These are phyloP conservation scores for Cudoniella acicularis DNA, from an alignment of 495 filamentous ascomycete species.

Conservation along the genomic window DNA sequence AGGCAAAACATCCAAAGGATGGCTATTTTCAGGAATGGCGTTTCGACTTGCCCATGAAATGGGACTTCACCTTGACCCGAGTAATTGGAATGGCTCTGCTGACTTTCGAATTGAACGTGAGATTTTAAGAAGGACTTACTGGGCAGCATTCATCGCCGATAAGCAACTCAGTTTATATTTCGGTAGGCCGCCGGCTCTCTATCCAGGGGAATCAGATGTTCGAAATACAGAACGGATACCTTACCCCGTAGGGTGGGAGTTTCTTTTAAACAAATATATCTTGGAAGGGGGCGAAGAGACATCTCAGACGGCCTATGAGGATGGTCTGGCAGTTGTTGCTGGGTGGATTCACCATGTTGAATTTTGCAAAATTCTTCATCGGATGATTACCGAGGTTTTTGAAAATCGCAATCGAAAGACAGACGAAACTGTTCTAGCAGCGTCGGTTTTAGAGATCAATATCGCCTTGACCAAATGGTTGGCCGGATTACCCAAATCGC, in stretches of 20 bases:
- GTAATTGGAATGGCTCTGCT: constrained; percentile 28
- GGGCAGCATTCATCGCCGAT: constrained; percentile 32
- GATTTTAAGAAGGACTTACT: constrained; percentile 29
- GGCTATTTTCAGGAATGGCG: constrained; percentile 34
- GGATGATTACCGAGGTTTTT: constrained; percentile 34
- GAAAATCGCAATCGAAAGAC: constrained; percentile 28
- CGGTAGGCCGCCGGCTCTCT: constrained; percentile 30
- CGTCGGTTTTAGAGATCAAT: constrained; percentile 29
- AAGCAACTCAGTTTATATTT: constrained; percentile 33
- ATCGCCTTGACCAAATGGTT: constrained; percentile 30
- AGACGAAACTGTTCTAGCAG: constrained; percentile 24
- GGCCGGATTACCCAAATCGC: constrained; percentile 24
- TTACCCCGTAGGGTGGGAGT: constrained; percentile 22
- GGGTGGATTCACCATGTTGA: constrained; percentile 28
- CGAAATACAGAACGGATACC: constrained; percentile 29
- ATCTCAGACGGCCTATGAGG: constrained; percentile 29
- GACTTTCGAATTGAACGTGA: constrained; percentile 29
- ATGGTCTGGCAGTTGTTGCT: constrained; percentile 27
- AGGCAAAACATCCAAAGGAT: constrained; percentile 31
- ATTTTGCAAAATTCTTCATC: constrained; percentile 31
- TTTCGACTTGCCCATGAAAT: constrained; percentile 30
- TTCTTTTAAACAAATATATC: constrained; percentile 27
- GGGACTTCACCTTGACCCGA: constrained; percentile 35
- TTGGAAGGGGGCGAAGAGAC: constrained; percentile 9
- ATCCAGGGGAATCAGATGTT: constrained; percentile 32